Evolutionary conservation across 371 early-diverging fungal species (phyloP), one percentile per base, ranked within the genome.

Genomic region (Dichotomocladium elegans): DNA sequence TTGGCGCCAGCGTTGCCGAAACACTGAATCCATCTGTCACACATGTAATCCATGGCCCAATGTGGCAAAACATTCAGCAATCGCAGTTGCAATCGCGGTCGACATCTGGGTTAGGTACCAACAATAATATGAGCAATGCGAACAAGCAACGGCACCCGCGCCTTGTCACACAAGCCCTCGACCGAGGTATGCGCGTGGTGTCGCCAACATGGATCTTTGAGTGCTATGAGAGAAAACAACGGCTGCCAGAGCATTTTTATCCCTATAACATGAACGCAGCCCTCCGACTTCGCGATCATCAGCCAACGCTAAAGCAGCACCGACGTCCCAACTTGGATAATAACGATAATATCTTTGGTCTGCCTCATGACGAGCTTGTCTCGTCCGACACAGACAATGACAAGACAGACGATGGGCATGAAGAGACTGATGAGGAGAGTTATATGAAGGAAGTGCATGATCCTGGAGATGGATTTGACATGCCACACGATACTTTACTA

Each of bases 41-140:
- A 1, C 57, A 57, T 31, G 29, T 57, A 10, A 48, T 57, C 4
- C 57, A 57, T 35, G 41, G 30, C 10, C 57, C 57, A n/a, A n/a
- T n/a, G n/a, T n/a, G n/a, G n/a, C n/a, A n/a, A n/a, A n/a, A n/a
- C n/a, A n/a, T n/a, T n/a, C n/a, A n/a, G n/a, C n/a, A n/a, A n/a
- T n/a, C n/a, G n/a, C n/a, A n/a, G n/a, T n/a, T n/a, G n/a, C n/a
- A n/a, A n/a, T n/a, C n/a, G n/a, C n/a, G n/a, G n/a, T n/a, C n/a
- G n/a, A n/a, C n/a, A n/a, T n/a, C n/a, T n/a, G n/a, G n/a, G n/a
- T n/a, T n/a, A n/a, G n/a, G n/a, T n/a, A n/a, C n/a, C 4, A 28
- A 19, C n/a, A 37, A 29, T 46, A 2, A 22, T n/a, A 33, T 24
- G 2, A 12, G 12, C 15, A 28, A 28, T 7, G 40, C 26, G 25